Evolutionary conservation across 1,284 basidiomycete species (phyloP), one percentile per base, ranked within the genome.

Genomic region (Ceratobasidium papillatum): DNA sequence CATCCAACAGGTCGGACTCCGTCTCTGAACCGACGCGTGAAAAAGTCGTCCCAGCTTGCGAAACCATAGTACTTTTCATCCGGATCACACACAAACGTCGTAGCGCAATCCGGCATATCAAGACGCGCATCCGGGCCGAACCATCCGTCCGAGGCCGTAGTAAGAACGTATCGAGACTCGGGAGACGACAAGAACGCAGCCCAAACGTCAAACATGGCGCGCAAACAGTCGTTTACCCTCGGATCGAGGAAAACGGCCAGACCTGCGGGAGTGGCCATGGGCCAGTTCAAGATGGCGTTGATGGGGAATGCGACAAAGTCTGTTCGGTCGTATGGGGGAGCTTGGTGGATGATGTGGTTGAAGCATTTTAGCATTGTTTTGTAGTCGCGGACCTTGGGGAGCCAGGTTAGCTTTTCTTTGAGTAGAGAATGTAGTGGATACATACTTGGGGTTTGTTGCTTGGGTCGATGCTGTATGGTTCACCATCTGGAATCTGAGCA

Each of bases 281-380:
- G 66, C 66, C 66, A 71, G 52, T 75, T 38, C 3, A 71, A 36
- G 59, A 87, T 79, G 1, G 84, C 83, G 69, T 84, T 84, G 75
- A 87, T 81, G 7, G 86, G 85, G 25, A 84, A 82, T 32, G 82
- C 84, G n/a, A 86, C 83, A n/a, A 84, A 74, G 22, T 81, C 82
- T n/a, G 79, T 79, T 38, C 83, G 76, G 5, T 81, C 81, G 51
- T 81, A 86, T 3, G 76, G 76, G 0, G 85, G 85, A 0, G 85
- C 84, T 43, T 83, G 82, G 1, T 74, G 78, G 32, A 87, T 79
- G 75, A 86, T 80, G 54, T 81, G 79, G 75, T 88, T 82, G 77
- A 88, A 82, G 2, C 85, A 78, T 22, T 76, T 76, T 8, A 87
- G 81, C 78, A 88, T 82, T 54, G 84, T 80, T 71, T 81, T 80